These are phyloP conservation scores for Apiotrichum akiyoshidainum DNA, from an alignment of 1,284 basidiomycete genomes.

Conservation along the genomic window DNA sequence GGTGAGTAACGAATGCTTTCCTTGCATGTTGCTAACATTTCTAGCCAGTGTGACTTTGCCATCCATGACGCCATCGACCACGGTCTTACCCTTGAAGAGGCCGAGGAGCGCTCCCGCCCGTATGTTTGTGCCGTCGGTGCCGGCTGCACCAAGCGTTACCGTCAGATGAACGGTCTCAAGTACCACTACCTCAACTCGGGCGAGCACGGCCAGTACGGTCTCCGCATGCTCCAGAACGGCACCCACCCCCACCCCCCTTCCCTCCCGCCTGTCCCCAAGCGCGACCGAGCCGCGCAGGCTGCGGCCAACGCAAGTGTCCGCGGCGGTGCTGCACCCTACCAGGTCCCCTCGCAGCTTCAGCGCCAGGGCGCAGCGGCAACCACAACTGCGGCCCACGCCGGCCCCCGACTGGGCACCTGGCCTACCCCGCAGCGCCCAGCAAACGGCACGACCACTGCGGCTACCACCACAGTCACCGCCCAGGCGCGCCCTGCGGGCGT, in stretches of 20 bases:
- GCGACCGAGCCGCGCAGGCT: constrained; percentile 14
- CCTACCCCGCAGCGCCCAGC: constrained; percentile 13
- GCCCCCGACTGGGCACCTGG: constrained; percentile 28
- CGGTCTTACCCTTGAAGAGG: constrained; percentile 73
- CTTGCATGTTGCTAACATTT: constrained; percentile 1
- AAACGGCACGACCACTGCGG: background rate
- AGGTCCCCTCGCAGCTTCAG: constrained; percentile 22
- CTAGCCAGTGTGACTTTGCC: constrained; percentile 81
- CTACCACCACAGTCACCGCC: background rate
- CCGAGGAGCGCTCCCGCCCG: constrained; percentile 72
- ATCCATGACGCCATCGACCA: constrained; percentile 66
- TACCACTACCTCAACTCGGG: constrained; percentile 98
- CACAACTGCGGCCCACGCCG: background rate
- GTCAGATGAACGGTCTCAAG: constrained; percentile 91
- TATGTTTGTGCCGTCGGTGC: constrained; percentile 87
- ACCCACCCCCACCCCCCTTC: constrained; percentile 58
- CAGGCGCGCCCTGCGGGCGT: background rate
- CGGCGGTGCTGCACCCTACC: constrained; percentile 25
- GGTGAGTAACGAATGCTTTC: constrained; percentile 55
- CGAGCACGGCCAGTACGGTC: constrained; percentile 83
- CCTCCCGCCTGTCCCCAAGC: constrained; percentile 27
- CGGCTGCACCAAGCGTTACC: constrained; percentile 83
- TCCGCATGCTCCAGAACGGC: constrained; percentile 77
- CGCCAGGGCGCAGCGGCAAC: background rate
- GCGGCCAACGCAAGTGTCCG: constrained; percentile 15